Conservation (phyloP, 345 rosid species). For the Salix viminalis region DNA sequence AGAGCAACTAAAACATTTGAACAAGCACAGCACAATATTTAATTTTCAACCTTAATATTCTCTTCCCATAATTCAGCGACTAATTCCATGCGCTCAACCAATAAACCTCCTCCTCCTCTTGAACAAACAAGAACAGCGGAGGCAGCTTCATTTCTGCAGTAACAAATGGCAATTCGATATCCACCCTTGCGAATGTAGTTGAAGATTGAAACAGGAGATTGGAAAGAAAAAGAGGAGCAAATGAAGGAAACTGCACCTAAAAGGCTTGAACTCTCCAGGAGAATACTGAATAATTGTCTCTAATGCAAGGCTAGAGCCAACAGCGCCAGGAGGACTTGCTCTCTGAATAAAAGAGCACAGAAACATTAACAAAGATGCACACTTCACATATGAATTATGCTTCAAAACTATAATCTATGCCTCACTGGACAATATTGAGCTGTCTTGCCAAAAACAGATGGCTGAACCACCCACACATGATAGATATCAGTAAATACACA, state of each 20-base stretch:
- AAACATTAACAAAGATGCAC: background rate
- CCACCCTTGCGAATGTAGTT: background rate
- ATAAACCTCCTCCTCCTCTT: slow-evolving; percentile 93
- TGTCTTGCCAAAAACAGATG: background rate
- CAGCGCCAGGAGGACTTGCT: slow-evolving; percentile 80
- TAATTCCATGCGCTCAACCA: slow-evolving; percentile 88
- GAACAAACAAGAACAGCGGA: slow-evolving; percentile 82
- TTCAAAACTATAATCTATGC: background rate
- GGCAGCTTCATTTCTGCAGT: slow-evolving; percentile 57
- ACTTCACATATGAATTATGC: background rate
- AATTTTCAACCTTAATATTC: slow-evolving; percentile 66
- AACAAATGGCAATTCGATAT: slow-evolving; percentile 8
- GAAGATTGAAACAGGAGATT: slow-evolving; percentile 8
- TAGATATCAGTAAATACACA: background rate
- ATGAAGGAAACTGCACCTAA: slow-evolving; percentile 43
- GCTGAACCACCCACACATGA: background rate
- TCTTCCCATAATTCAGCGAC: slow-evolving; percentile 83
- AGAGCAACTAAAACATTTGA: slow-evolving; percentile 11
- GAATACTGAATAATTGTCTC: slow-evolving; percentile 75
- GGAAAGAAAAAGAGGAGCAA: background rate
- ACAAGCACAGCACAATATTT: background rate
- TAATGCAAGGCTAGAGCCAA: slow-evolving; percentile 82
- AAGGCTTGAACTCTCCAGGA: slow-evolving; percentile 56
- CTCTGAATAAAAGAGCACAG: slow-evolving; percentile 39
- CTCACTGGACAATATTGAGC: background rate